Evolutionary conservation across 2,329 filamentous ascomycete genomes (phyloP), one percentile per base, ranked within the genome.

Genomic region (Clonostachys solani): DNA sequence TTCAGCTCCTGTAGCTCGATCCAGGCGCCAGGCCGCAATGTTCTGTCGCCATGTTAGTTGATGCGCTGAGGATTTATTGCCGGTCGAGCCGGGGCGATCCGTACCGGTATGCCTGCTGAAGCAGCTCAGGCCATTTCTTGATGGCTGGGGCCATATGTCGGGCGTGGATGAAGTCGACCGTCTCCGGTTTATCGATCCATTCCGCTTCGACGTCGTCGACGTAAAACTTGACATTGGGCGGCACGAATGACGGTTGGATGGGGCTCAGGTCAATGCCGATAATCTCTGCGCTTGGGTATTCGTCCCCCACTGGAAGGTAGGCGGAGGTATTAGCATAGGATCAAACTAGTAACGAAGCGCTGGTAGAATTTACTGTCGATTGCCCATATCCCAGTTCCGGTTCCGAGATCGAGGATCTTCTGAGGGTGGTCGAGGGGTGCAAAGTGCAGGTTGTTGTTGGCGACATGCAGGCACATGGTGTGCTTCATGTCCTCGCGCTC

Each of bases 401-500:
- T 61, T 64, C 71, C 72, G 29, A 75, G 50, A 50, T 75, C 72
- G 17, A 73, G 57, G 5, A 74, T 55, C 45, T 55, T 56, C 42
- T 73, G 54, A 13, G 50, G 54, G 10, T 63, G 56, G 12, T 66
- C 57, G 4, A 78, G 54, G 2, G 72, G 73, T 29, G 72, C 65
- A 45, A 66, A 63, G 47, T 70, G 67, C 13, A 77, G 60, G 43
- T 59, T 57, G 1, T 65, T 67, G 3, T 64, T 60, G 12, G 62
- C 58, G 6, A 70, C 47, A 37, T 58, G 53, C 19, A 71, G 52
- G 4, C 64, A 52, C 54, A 69, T 65, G 18, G 67, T 64, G 45
- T 73, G 68, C 49, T 68, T 63, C 62, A 68, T 71, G 48, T 67
- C 66, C 52, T 73, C 69, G 18, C 72, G 56, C 50, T 68, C 67